These are phyloP conservation scores for Lathyrus sativus DNA, from an alignment of 306 rosid genomes.

Conservation along the genomic window DNA sequence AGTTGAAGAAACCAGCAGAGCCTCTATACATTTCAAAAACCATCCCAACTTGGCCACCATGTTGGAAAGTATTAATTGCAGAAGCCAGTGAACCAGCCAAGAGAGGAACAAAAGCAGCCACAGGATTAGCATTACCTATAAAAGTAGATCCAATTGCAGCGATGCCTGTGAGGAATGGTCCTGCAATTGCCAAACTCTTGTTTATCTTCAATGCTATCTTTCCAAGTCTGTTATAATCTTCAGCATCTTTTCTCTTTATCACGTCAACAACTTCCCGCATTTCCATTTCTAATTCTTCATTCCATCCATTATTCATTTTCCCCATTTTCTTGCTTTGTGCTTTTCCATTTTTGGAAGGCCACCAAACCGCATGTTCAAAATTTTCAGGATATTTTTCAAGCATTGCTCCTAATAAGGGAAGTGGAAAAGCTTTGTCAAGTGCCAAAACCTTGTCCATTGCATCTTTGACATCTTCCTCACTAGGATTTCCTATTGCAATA, in stretches of 20 bases:
- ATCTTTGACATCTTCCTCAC: constrained; percentile 48
- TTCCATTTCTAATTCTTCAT: constrained; percentile 53
- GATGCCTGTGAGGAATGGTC: constrained; percentile 74
- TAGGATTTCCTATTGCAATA: constrained; percentile 38
- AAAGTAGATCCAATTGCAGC: constrained; percentile 60
- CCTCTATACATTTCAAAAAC: constrained; percentile 69
- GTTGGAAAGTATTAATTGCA: constrained; percentile 55
- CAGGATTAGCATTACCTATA: constrained; percentile 41
- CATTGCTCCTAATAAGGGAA: constrained; percentile 76
- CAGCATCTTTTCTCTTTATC: constrained; percentile 55
- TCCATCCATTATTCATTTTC: constrained; percentile 58
- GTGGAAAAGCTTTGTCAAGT: constrained; percentile 78
- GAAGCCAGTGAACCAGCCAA: constrained; percentile 61
- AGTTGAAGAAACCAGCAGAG: constrained; percentile 57
- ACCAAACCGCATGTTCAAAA: constrained; percentile 73
- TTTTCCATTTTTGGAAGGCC: constrained; percentile 50
- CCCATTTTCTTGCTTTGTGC: background rate
- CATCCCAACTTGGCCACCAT: constrained; percentile 78
- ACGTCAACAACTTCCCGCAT: constrained; percentile 60
- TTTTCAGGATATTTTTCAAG: constrained; percentile 67
- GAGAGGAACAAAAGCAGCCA: constrained; percentile 44
- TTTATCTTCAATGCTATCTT: constrained; percentile 57
- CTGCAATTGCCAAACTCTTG: constrained; percentile 62
- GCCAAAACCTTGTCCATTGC: constrained; percentile 62
- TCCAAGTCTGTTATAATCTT: constrained; percentile 73